These are phyloP conservation scores for Fusarium anguioides DNA, from an alignment of 2,329 filamentous ascomycete genomes.

Conservation along the genomic window DNA sequence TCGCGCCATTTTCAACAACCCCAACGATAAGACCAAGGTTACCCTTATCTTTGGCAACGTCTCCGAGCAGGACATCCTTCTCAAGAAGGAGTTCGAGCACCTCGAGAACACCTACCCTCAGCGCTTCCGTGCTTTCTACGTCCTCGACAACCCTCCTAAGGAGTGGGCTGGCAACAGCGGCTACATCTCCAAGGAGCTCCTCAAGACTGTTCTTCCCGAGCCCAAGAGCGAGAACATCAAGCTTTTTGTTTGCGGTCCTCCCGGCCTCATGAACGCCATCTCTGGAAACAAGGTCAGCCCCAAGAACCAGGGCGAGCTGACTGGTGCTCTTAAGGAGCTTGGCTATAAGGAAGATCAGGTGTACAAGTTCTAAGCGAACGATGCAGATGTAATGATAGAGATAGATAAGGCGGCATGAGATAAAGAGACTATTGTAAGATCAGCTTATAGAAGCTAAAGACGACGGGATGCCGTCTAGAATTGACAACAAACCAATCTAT, in stretches of 20 bases:
- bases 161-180: constrained; percentile 82
- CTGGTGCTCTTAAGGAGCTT: constrained; percentile 83
- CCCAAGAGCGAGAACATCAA: constrained; percentile 94
- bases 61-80: constrained; percentile 87
- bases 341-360: constrained; percentile 81
- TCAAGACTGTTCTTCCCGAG: constrained; percentile 95
- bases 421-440: constrained; percentile 38
- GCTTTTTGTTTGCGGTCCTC: constrained; percentile 95
- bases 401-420: constrained; percentile 14
- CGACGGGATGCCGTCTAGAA: constrained; percentile 34
- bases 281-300: constrained; percentile 91
- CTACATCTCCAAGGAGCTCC: constrained; percentile 86
- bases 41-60: constrained; percentile 95
- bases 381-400: constrained; percentile 17
- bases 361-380: constrained; percentile 80
- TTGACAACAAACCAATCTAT: constrained; percentile 4
- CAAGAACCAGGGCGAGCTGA: constrained; percentile 92
- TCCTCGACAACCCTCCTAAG: constrained; percentile 85
- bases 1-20: constrained; percentile 94
- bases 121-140: constrained; percentile 95
- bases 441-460: constrained; percentile 43
- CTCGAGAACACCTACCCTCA: constrained; percentile 96
- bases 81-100: constrained; percentile 85
- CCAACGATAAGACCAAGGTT: constrained; percentile 96
- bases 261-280: constrained; percentile 91